These are phyloP conservation scores for Apophysomyces elegans DNA, from an alignment of 371 early-diverging fungal genomes.

Conservation along the genomic window DNA sequence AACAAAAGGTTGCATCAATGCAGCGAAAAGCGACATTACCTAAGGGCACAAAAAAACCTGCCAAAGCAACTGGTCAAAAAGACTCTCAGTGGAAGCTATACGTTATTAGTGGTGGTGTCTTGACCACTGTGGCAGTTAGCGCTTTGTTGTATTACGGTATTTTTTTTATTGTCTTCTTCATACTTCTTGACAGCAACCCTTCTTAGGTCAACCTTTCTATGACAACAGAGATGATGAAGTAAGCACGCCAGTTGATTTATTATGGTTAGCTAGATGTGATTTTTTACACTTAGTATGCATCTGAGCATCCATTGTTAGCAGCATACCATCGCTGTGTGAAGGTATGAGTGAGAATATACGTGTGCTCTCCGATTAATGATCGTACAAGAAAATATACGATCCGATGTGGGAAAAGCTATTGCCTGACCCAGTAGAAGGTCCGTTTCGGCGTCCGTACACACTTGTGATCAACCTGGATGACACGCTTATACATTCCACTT, in stretches of 20 bases:
- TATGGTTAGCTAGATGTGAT: not conserved
- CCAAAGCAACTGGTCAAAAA: constrained; percentile 39
- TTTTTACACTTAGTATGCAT: not conserved
- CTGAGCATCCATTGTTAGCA: not conserved
- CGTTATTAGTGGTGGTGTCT: constrained; percentile 27
- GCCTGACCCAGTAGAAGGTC: constrained; percentile 85
- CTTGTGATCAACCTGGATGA: constrained; percentile 94
- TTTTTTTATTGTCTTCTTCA: not conserved
- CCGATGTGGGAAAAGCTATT: constrained; percentile 85
- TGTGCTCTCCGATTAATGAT: not conserved
- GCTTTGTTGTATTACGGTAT: constrained; percentile 34
- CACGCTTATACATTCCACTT: constrained; percentile 87
- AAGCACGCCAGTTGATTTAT: not conserved
- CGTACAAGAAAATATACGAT: constrained; percentile 45
- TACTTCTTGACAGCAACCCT: not conserved
- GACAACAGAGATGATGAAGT: constrained; percentile 42
- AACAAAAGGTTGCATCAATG: constrained; percentile 41
- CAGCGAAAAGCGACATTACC: constrained; percentile 41
- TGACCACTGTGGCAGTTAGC: constrained; percentile 22
- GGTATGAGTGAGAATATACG: not conserved
- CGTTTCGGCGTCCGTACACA: constrained; percentile 85
- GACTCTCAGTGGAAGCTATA: constrained; percentile 32
- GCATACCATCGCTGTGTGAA: not conserved
- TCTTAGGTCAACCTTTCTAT: constrained; percentile 33
- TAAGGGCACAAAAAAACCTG: constrained; percentile 57